A percentile compares a stretch with the other conserved stretches of the same genome.
Evolutionary conservation across 2,329 filamentous ascomycete species (phyloP).

Genomic region (Phyllosticta citriasiana): DNA sequence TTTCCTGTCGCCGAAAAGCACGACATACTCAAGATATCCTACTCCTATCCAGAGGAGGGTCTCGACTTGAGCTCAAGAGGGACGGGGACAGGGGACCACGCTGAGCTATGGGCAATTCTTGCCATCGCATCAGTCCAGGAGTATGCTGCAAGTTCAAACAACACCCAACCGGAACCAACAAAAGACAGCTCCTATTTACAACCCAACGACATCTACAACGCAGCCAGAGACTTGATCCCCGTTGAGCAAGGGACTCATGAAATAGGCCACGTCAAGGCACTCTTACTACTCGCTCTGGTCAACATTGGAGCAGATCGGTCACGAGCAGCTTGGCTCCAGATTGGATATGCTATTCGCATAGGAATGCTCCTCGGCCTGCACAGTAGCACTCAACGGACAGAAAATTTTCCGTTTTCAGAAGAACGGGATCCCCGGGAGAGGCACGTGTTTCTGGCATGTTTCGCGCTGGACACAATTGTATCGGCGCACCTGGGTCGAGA

Average conservation of each 20-base stretch:
- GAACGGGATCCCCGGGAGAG: slow-evolving; percentile 29
- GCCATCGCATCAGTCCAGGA: slow-evolving; percentile 30
- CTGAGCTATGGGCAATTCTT: slow-evolving; percentile 37
- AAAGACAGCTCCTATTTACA: slow-evolving; percentile 9
- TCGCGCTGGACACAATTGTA: slow-evolving; percentile 51
- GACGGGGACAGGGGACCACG: slow-evolving; percentile 27
- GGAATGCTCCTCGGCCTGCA: slow-evolving; percentile 33
- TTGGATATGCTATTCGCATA: slow-evolving; percentile 51
- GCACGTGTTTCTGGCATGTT: slow-evolving; percentile 46
- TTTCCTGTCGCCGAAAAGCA: slow-evolving; percentile 63
- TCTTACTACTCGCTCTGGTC: slow-evolving; percentile 47
- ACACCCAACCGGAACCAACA: neutral
- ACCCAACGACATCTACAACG: slow-evolving; percentile 18
- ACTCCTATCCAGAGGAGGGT: slow-evolving; percentile 41
- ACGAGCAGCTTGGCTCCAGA: slow-evolving; percentile 51
- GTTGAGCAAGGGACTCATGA: slow-evolving; percentile 23
- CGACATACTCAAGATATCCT: slow-evolving; percentile 48
- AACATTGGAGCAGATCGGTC: slow-evolving; percentile 51
- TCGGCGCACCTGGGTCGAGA: slow-evolving; percentile 42
- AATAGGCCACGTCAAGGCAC: slow-evolving; percentile 32
- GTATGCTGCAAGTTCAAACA: neutral
- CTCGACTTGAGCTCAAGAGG: slow-evolving; percentile 19
- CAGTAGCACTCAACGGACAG: neutral
- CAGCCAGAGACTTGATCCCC: slow-evolving; percentile 22
- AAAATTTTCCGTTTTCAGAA: neutral